These are phyloP conservation scores for Pythium aphanidermatum DNA, from an alignment of 352 stramenopile genomes.

Conservation along the genomic window DNA sequence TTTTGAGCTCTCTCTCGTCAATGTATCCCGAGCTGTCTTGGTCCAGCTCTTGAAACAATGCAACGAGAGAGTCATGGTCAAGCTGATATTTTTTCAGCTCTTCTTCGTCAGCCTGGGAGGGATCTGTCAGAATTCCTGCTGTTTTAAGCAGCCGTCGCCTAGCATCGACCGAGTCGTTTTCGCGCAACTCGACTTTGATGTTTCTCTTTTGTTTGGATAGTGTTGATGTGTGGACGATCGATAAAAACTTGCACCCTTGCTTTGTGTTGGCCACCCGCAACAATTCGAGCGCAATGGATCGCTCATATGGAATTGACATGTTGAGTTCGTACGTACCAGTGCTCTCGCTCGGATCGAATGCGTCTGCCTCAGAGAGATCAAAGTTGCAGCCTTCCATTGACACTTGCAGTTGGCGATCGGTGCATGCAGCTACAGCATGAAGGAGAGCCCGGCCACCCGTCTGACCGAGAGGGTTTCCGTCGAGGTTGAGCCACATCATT, in stretches of 20 bases:
- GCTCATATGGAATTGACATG: constrained; percentile 70
- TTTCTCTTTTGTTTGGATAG: constrained; percentile 35
- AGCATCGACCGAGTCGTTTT: constrained; percentile 33
- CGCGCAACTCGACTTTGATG: constrained; percentile 62
- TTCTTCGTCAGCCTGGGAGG: constrained; percentile 21
- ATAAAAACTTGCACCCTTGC: constrained; percentile 79
- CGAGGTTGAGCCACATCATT: constrained; percentile 37
- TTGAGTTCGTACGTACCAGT: constrained; percentile 74
- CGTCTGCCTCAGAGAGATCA: constrained; percentile 52
- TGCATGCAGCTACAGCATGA: constrained; percentile 52
- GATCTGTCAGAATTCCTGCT: constrained; percentile 51
- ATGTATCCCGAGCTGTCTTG: constrained; percentile 62
- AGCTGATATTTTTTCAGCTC: constrained; percentile 28
- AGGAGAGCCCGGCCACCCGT: constrained; percentile 53
- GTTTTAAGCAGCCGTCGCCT: constrained; percentile 56
- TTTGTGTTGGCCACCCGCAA: constrained; percentile 66
- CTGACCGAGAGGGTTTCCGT: constrained; percentile 62
- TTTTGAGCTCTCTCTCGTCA: constrained; percentile 45
- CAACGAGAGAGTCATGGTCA: constrained; percentile 39
- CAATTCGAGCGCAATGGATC: constrained; percentile 63
- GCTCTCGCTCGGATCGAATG: constrained; percentile 61
- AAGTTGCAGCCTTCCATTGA: constrained; percentile 75
- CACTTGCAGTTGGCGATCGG: constrained; percentile 45
- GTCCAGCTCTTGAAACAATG: constrained; percentile 62
- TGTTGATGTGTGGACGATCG: constrained; percentile 42